Evolutionary conservation across 1,284 basidiomycete genomes (phyloP).

Genomic region (Apiotrichum gamsii): DNA sequence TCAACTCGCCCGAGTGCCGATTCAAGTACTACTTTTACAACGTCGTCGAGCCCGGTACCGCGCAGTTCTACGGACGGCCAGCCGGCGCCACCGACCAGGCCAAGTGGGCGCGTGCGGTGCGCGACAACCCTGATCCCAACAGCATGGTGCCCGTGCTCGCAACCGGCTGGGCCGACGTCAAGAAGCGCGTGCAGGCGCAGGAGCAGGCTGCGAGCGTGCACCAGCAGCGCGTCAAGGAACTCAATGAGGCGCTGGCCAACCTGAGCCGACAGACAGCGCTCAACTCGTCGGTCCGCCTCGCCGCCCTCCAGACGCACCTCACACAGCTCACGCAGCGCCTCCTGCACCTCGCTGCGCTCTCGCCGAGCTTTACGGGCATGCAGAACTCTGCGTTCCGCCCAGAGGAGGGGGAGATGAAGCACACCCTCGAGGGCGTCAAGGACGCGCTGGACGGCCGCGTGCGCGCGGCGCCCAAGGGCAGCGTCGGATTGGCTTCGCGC

Average conservation of each 20-base stretch:
- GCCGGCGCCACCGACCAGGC: constrained; percentile 65
- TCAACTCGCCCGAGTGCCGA: constrained; percentile 61
- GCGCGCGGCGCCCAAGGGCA: constrained; percentile 4
- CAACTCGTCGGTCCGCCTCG: constrained; percentile 63
- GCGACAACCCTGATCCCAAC: constrained; percentile 74
- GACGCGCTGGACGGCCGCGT: constrained; percentile 59
- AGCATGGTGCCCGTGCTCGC: constrained; percentile 79
- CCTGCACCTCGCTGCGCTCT: constrained; percentile 63
- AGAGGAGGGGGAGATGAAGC: constrained; percentile 68
- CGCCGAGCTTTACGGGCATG: constrained; percentile 71
- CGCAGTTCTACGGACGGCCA: constrained; percentile 66
- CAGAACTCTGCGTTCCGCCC: constrained; percentile 71
- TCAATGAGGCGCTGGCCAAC: constrained; percentile 59
- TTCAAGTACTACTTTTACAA: constrained; percentile 90
- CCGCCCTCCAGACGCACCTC: constrained; percentile 61
- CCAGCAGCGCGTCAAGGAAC: constrained; percentile 65
- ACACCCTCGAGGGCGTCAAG: constrained; percentile 66
- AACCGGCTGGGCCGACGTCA: constrained; percentile 72
- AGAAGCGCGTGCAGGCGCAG: constrained; percentile 73
- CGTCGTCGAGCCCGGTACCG: constrained; percentile 66
- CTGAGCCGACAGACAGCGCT: constrained; percentile 63
- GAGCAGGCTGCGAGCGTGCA: constrained; percentile 62
- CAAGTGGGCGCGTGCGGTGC: constrained; percentile 70
- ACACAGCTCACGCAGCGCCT: constrained; percentile 69
- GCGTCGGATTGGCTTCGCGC: constrained; percentile 12